Base-by-base conservation (phyloP, 768 basidiomycete species). In the Tricholoma saponaceum region DNA sequence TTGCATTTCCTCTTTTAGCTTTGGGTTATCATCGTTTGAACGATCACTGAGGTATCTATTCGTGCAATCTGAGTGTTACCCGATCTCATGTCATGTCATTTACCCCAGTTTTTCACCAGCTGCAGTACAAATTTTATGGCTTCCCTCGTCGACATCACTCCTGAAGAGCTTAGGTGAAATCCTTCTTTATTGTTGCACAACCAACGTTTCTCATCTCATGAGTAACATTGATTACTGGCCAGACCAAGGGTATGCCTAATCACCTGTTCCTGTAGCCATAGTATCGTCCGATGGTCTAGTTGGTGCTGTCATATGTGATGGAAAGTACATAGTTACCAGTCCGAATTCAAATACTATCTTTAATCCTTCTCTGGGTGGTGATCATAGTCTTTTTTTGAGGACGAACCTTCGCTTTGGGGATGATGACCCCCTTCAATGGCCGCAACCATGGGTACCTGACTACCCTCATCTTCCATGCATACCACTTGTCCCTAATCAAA, bases 341-440 rank as follows among this genome's bases (percentile, higher is more conserved):
- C 46, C 55, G 12, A 56, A 56, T 49, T 2, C 22, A 20, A 51
- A 49, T 18, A 33, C 22, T 10, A 56, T 56, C 20, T 44, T 44
- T 32, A 5, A 47, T 37, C 55, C 55, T 47, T 16, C 33, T 26
- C 37, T 56, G 28, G 55, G 55, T 22, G 41, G 51, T 26, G 49
- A 47, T 50, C 14, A 16, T 22, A 33, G 26, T 37, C 30, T 56
- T 39, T 50, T 39, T 51, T 35, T 56, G 44, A 47, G 55, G 20
- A 37, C 16, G 13, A 39, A 56, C 32, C 49, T 46, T n/a, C 25
- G 39, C 22, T 55, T 35, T 18, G 44, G 9, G 26, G 43, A 46
- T 28, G 54, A 55, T 20, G 54, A 55, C 28, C 44, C 12, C 5
- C n/a, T 55, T 22, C 54, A 46, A 22, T 55, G 54, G 54, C 55